Evolutionary conservation across 176 grass and related monocot genomes (phyloP), one percentile per base, ranked within the genome.

Genomic region (Elaeis guineensis): DNA sequence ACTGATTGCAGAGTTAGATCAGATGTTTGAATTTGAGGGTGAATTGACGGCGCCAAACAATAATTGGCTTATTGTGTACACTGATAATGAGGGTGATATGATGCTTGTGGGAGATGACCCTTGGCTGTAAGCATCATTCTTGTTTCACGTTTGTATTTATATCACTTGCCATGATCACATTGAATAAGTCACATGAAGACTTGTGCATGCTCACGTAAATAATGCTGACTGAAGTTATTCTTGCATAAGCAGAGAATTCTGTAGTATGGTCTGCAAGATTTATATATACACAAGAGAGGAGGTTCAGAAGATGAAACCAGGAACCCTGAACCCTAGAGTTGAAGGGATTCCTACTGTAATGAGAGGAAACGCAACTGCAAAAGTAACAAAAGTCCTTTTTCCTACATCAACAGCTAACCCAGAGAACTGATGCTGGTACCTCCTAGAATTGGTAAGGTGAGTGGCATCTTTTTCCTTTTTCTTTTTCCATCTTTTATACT

Each of bases 51-150:
- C 72, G 71, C 35, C 72, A 48, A 89, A 73, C 54, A 82, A 67
- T 11, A 85, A 77, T 12, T 97, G 93, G 93, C 74, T 85, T 73
- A 77, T 97, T 49, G 84, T 97, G 51, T 97, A 88, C 57, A 97
- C 93, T 16, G 93, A 97, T 26, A 77, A 91, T 21, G 93, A 97
- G 64, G 93, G 84, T 61, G 93, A 97, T 71, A 97, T 97, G 93
- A 97, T 97, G 93, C 93, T 97, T 30, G 93, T 92, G 23, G 93
- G 93, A 73, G 93, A 97, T 78, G 93, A 97, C 61, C 93, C 93
- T 6, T 97, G 93, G 93, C 78, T 69, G 93, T 97, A 92, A 82
- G 84, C 35, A 32, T 55, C 35, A 23, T 17, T 28, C 2, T 49
- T 72, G 32, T 44, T 44, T 44, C 35, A 44, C 0, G 2, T 44